These are phyloP conservation scores for Hypoxylon sp. DNA, from an alignment of 2,329 filamentous ascomycete genomes.

Conservation along the genomic window DNA sequence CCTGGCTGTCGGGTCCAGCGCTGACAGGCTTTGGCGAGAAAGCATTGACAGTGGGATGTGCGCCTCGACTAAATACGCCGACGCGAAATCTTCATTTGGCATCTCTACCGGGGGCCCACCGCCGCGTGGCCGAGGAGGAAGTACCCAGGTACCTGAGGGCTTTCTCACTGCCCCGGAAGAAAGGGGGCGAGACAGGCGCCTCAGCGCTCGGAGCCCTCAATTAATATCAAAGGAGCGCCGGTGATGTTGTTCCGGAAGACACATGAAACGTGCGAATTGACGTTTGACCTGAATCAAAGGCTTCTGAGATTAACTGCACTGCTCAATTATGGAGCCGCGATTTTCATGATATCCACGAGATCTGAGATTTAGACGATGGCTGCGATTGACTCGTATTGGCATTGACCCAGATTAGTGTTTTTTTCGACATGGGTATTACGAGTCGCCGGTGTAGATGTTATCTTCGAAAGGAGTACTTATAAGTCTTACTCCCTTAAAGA, in stretches of 20 bases:
- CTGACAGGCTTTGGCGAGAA: slow-evolving; percentile 18
- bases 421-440: too few relatives aligned
- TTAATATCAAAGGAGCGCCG: slow-evolving; percentile 41
- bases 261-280: slow-evolving; percentile 39
- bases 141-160: too few relatives aligned
- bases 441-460: not conserved
- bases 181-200: slow-evolving; percentile 24
- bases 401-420: not conserved
- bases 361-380: not conserved
- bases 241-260: slow-evolving; percentile 32
- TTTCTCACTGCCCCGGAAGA: too few relatives aligned
- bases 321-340: slow-evolving; percentile 3
- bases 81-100: slow-evolving; percentile 32
- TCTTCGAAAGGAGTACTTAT: too few relatives aligned
- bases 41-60: slow-evolving; percentile 21
- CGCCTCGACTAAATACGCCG: slow-evolving; percentile 16
- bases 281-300: slow-evolving; percentile 21
- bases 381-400: not conserved
- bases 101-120: slow-evolving; percentile 14
- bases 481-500: not conserved
- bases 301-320: slow-evolving; percentile 13
- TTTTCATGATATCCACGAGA: slow-evolving; percentile 27
- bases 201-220: slow-evolving; percentile 22
- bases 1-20: slow-evolving; percentile 34
- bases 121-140: slow-evolving; percentile 11